Evolutionary conservation across 2,329 filamentous ascomycete species (phyloP).

Genomic region (Aureobasidium pullulans): DNA sequence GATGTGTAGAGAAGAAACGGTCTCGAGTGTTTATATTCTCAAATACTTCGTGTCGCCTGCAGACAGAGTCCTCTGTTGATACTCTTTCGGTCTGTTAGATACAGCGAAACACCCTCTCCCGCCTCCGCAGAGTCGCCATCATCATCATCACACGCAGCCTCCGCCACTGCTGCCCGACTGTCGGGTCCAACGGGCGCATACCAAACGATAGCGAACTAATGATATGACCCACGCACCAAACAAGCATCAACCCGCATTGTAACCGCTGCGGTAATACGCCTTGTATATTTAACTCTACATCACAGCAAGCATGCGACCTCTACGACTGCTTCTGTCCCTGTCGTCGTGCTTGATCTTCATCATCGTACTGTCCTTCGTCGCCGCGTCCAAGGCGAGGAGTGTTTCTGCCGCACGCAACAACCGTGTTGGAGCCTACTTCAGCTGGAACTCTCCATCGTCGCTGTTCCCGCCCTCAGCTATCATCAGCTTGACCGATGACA

Average conservation of each 20-base stretch:
- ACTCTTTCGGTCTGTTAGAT: background rate
- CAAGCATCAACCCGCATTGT: slow-evolving; percentile 1
- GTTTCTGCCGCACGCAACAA: slow-evolving; percentile 20
- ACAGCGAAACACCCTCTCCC: background rate
- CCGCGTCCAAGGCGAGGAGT: slow-evolving; percentile 19
- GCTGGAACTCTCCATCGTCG: slow-evolving; percentile 58
- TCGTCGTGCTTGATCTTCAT: slow-evolving; percentile 36
- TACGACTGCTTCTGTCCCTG: slow-evolving; percentile 37
- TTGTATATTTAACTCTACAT: slow-evolving; percentile 15
- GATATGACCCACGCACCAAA: slow-evolving; percentile 5
- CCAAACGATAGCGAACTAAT: background rate
- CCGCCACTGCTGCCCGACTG: background rate
- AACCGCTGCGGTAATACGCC: background rate
- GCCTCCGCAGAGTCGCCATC: background rate
- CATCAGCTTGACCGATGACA: slow-evolving; percentile 94
- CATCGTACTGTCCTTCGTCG: slow-evolving; percentile 37
- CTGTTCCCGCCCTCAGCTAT: slow-evolving; percentile 93
- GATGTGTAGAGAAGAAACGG: background rate
- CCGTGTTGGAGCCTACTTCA: slow-evolving; percentile 35
- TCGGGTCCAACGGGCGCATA: slow-evolving; percentile 4
- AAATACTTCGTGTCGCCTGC: background rate
- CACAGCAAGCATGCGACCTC: slow-evolving; percentile 27
- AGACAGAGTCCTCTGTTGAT: background rate
- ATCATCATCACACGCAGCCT: background rate
- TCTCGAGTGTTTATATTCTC: background rate